These are phyloP conservation scores for Colletotrichum sp. DNA, from an alignment of 2,329 filamentous ascomycete genomes.

Conservation along the genomic window DNA sequence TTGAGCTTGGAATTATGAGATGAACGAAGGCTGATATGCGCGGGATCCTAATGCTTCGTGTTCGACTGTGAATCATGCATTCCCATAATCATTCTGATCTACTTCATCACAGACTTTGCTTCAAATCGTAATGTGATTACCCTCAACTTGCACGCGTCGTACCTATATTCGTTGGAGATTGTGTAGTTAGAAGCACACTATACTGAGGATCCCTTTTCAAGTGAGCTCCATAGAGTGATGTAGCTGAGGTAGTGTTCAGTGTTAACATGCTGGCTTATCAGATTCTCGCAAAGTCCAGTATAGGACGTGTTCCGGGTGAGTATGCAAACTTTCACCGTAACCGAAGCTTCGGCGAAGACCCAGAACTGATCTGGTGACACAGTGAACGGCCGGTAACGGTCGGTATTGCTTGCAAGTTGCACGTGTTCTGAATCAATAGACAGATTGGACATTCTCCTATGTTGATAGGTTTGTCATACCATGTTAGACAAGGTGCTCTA, in stretches of 20 bases:
- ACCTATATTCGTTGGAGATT: neutral
- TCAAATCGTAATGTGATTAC: neutral
- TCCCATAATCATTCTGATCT: neutral
- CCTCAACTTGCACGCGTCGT: neutral
- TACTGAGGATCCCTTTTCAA: neutral
- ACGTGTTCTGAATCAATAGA: too few species aligned
- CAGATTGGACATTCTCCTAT: too few species aligned
- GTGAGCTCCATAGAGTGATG: neutral
- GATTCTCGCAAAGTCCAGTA: neutral
- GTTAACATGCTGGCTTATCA: neutral
- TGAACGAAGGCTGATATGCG: neutral
- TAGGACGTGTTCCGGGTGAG: fast-evolving
- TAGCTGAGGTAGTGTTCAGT: neutral
- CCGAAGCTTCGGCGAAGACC: neutral
- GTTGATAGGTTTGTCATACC: too few species aligned
- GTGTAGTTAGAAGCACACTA: neutral
- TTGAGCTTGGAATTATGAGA: neutral
- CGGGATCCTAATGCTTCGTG: neutral
- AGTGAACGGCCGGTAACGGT: too few species aligned
- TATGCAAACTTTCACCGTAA: neutral
- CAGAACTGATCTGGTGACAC: neutral
- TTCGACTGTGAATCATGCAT: neutral
- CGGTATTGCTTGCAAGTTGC: too few species aligned
- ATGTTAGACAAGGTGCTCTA: too few species aligned
- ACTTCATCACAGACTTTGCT: neutral